These are phyloP conservation scores for Cutaneotrichosporon sp. DNA, from an alignment of 1,284 basidiomycete genomes.

Conservation along the genomic window DNA sequence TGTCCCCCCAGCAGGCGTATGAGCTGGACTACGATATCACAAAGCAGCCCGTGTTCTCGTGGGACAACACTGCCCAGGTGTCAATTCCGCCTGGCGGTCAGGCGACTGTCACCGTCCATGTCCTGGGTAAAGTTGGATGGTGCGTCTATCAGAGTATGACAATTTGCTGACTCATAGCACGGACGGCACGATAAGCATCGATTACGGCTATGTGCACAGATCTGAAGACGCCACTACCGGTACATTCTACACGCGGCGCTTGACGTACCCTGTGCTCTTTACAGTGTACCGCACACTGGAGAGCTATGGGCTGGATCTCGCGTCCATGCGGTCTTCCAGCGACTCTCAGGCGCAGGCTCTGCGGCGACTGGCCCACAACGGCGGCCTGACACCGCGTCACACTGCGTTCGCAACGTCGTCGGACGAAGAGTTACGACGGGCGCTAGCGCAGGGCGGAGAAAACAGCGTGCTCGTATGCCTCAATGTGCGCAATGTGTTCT, in stretches of 20 bases:
- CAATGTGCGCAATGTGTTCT: constrained; percentile 82
- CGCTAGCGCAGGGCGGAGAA: constrained; percentile 53
- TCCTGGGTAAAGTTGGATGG: constrained; percentile 83
- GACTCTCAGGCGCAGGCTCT: constrained; percentile 4
- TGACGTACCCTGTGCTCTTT: constrained; percentile 76
- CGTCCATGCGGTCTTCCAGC: constrained; percentile 47
- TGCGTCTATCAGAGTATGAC: constrained; percentile 52
- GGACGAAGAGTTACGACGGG: constrained; percentile 31
- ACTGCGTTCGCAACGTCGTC: constrained; percentile 21
- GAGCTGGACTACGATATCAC: constrained; percentile 81
- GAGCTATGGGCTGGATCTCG: constrained; percentile 70
- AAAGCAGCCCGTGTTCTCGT: constrained; percentile 72
- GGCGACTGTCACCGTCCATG: constrained; percentile 62
- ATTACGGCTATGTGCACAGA: constrained; percentile 68
- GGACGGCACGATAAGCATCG: constrained; percentile 69
- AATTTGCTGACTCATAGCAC: constrained; percentile 52
- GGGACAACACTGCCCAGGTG: constrained; percentile 53
- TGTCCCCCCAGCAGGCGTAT: constrained; percentile 78
- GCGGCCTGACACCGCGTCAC: neutral
- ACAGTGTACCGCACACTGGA: constrained; percentile 91
- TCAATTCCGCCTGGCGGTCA: constrained; percentile 67
- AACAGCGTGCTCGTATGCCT: constrained; percentile 79
- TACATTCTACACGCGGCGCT: constrained; percentile 70
- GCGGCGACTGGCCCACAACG: neutral
- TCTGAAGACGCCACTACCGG: constrained; percentile 30